phyloP scores from a whole-genome alignment of 768 basidiomycete species.

The Russula foetens region DNA sequence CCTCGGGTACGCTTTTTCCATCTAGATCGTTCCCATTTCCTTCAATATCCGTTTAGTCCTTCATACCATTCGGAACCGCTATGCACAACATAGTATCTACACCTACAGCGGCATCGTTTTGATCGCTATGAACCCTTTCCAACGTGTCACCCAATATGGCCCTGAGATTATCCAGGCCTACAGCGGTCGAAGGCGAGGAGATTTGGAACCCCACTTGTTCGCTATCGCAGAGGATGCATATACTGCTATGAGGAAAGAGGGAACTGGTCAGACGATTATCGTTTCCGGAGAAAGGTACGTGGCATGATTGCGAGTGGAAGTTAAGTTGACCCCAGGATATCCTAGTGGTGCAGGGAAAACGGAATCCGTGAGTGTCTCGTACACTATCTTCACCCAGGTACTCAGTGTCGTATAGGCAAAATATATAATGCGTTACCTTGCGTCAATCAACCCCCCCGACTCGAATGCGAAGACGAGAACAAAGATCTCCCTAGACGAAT shows the following conservation, averaged over 20 bases:
- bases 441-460: slow-evolving; percentile 87
- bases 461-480: slow-evolving; percentile 52
- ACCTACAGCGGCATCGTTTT: slow-evolving; percentile 99
- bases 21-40: not conserved
- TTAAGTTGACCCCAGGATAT: slow-evolving; percentile 4
- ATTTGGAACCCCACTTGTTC: slow-evolving; percentile 95
- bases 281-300: slow-evolving; percentile 93
- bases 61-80: slow-evolving; percentile 94
- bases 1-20: slow-evolving; percentile 57
- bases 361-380: slow-evolving; percentile 64
- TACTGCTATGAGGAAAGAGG: slow-evolving; percentile 91
- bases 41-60: slow-evolving; percentile 48
- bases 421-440: slow-evolving; percentile 98
- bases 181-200: slow-evolving; percentile 83
- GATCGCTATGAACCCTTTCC: slow-evolving; percentile 98
- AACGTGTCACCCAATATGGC: slow-evolving; percentile 93
- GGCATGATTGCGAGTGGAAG: slow-evolving; percentile 11
- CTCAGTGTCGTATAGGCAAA: slow-evolving; percentile 55
- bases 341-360: slow-evolving; percentile 97
- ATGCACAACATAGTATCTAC: slow-evolving; percentile 95
- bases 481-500: slow-evolving; percentile 72
- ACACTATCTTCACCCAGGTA: not conserved
- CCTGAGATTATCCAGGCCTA: slow-evolving; percentile 98
- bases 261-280: slow-evolving; percentile 96
- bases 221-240: slow-evolving; percentile 99